Conservation (phyloP, 2,329 filamentous ascomycete species). For the Xylariomycetidae sp. region DNA sequence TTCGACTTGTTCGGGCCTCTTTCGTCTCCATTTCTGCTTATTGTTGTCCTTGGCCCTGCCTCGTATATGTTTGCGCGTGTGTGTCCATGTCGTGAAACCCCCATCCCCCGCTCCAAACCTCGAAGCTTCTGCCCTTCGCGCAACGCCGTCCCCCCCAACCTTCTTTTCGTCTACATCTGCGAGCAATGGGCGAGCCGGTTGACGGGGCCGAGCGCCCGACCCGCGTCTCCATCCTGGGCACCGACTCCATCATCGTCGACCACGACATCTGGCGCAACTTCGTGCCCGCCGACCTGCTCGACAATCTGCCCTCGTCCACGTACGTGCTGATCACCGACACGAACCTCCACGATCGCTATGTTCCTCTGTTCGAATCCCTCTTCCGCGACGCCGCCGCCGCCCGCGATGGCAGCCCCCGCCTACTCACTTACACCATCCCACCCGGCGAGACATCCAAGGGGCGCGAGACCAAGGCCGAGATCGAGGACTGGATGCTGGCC, state of each 20-base stretch:
- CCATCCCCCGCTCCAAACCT: neutral
- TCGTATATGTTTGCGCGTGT: neutral
- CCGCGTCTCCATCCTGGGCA: constrained; percentile 74
- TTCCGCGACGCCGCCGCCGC: constrained; percentile 47
- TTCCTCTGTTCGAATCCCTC: constrained; percentile 64
- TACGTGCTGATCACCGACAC: constrained; percentile 97
- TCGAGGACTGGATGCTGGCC: constrained; percentile 95
- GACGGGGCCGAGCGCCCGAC: constrained; percentile 33
- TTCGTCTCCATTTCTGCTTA: neutral
- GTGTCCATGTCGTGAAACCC: neutral
- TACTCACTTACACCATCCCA: constrained; percentile 80
- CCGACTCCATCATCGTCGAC: constrained; percentile 86
- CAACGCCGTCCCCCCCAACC: neutral
- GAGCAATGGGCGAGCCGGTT: constrained; percentile 12
- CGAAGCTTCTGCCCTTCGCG: neutral
- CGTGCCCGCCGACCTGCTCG: constrained; percentile 73
- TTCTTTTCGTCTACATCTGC: neutral
- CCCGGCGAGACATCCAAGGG: constrained; percentile 94
- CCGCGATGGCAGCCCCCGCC: constrained; percentile 49
- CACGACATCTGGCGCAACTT: constrained; percentile 83
- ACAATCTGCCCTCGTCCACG: constrained; percentile 74
- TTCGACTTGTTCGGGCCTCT: neutral
- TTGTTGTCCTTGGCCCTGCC: too few species aligned
- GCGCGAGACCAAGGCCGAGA: constrained; percentile 85
- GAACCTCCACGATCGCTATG: constrained; percentile 77